Evolutionary conservation across 2,329 filamentous ascomycete genomes (phyloP), one percentile per base, ranked within the genome.

Genomic region (Beauveria varroae): DNA sequence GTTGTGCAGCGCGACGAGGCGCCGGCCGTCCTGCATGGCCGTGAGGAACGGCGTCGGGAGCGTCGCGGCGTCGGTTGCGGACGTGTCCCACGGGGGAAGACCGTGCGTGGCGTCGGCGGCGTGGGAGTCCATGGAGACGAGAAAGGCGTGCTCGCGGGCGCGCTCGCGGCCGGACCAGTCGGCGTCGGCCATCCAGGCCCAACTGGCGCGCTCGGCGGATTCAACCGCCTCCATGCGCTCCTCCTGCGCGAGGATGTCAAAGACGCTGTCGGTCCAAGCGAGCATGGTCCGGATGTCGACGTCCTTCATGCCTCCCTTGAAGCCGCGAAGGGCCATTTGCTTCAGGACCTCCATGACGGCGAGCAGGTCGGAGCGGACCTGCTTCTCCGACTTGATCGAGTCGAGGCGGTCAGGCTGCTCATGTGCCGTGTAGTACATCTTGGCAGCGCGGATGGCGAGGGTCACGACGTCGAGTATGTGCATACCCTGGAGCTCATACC

Each of bases 401-500:
- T 95, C 91, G 20, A 98, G 79, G 43, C 90, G 87, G 67, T 95
- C 88, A 1, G 93, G 91, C 58, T 93, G 83, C 69, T 96, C 90
- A 71, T 98, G 95, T 4, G 91, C 85, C 0, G 93, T 97, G 75
- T 99, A 98, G 76, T 98, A 99, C 68, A 96, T 88, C 76, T 96
- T 96, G 57, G 95, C 95, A 1, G 93, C 92, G 57, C 92, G 86
- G 67, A 99, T 98, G n/a, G 93, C 93, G 58, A 98, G 81, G 1
- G 95, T 99, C 71, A 95, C 89, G 58, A 96, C 87, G 72, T 98
- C 93, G 61, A 98, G 83, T 43, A 99, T 86, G 69, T 96, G 90
- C 79, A 98, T 86, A 20, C 93, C 95, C 72, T 96, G 91, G 24
- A 96, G 82, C 73, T 97, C 91, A 72, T 89, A 85, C 86, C 89